phyloP scores from a whole-genome alignment of 768 basidiomycete genomes.

The Boletus subcaerulescens region DNA sequence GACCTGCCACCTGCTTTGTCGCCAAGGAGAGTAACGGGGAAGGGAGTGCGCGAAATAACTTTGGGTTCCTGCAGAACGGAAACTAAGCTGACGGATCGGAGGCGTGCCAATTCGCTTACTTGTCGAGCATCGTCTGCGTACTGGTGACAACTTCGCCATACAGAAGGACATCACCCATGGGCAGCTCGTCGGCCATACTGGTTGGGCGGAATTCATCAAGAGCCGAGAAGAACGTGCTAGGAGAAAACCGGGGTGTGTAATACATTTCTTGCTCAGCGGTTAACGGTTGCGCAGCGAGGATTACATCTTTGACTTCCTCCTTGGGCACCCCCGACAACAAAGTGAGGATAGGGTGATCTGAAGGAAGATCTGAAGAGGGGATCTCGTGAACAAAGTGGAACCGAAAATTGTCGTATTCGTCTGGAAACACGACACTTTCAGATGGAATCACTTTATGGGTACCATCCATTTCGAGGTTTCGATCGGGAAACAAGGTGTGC shows the following conservation, averaged over 20 bases:
- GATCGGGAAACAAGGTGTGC: conserved; percentile 18
- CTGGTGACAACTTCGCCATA: conserved; percentile 91
- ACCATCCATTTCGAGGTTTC: conserved; percentile 30
- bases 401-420: conserved; percentile 68
- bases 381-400: conserved; percentile 43
- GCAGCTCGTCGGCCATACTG: conserved; percentile 37
- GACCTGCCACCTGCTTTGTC: conserved; percentile 80
- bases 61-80: conserved; percentile 61
- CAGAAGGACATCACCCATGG: conserved; percentile 72
- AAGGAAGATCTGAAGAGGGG: conserved; percentile 26
- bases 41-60: conserved; percentile 64
- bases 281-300: conserved; percentile 53
- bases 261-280: conserved; percentile 34
- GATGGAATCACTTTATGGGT: conserved; percentile 28
- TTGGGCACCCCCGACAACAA: conserved; percentile 27
- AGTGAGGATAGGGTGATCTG: conserved; percentile 13
- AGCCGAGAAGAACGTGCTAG: conserved; percentile 55
- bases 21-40: conserved; percentile 81
- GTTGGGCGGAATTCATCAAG: conserved; percentile 34
- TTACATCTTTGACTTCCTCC: conserved; percentile 51
- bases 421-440: conserved; percentile 43
- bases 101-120: conserved; percentile 46
- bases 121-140: conserved; percentile 93
- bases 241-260: conserved; percentile 70
- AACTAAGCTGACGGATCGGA: neutral